A percentile compares a stretch with the other conserved stretches of the same genome.
These are phyloP conservation scores for Aspergillus nidulans DNA, from an alignment of 495 filamentous ascomycete genomes.

Conservation along the genomic window DNA sequence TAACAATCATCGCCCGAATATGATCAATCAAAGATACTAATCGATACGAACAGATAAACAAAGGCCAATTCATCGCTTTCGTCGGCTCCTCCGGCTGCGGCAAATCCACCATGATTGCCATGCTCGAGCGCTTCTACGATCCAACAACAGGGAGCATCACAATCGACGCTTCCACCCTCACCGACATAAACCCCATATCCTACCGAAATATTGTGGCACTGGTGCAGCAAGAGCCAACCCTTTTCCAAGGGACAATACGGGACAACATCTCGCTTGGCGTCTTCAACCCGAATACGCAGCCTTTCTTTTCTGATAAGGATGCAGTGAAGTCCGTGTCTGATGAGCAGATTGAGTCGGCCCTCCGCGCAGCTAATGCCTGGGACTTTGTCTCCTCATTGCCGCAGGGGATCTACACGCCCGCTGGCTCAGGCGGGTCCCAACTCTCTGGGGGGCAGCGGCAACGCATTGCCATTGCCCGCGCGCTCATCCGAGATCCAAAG, in stretches of 20 bases:
- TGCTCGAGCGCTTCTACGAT: conserved; percentile 85
- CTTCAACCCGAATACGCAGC: conserved; percentile 42
- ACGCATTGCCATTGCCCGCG: conserved; percentile 71
- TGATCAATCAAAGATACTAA: not conserved
- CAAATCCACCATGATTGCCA: conserved; percentile 74
- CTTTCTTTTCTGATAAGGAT: conserved; percentile 20
- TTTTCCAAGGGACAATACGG: conserved; percentile 79
- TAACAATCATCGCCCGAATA: conserved; percentile 25
- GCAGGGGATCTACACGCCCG: conserved; percentile 69
- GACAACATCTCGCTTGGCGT: conserved; percentile 62
- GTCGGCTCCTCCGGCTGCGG: conserved; percentile 81
- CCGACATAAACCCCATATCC: conserved; percentile 64
- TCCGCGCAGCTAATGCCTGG: conserved; percentile 86
- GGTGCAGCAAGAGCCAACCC: conserved; percentile 80
- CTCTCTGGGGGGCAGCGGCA: conserved; percentile 84
- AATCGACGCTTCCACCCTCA: conserved; percentile 70
- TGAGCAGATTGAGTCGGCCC: conserved; percentile 65
- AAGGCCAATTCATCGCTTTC: conserved; percentile 77
- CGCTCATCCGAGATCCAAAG: conserved; percentile 66
- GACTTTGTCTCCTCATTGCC: conserved; percentile 78
- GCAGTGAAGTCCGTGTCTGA: conserved; percentile 56
- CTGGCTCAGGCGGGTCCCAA: conserved; percentile 72
- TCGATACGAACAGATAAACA: conserved; percentile 28
- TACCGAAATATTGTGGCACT: conserved; percentile 75
- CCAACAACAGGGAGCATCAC: conserved; percentile 64